Percentiles rank a stretch among this genome's conserved stretches.
Conservation (phyloP, 768 basidiomycete genomes). For the Boletus reticuloceps region DNA sequence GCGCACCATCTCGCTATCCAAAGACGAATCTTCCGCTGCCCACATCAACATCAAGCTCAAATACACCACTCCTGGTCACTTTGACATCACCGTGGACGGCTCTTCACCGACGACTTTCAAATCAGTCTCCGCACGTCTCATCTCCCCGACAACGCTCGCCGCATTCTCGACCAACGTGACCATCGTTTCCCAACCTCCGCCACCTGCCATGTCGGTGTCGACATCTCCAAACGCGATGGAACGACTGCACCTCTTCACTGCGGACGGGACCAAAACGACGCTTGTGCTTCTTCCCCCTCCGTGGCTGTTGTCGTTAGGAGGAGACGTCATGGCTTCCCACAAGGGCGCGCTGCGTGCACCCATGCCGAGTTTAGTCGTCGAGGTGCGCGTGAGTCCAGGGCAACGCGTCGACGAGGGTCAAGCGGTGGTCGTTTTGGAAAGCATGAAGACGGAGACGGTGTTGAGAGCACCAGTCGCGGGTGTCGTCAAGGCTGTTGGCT, state of each 20-base stretch:
- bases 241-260: slow-evolving; percentile 71
- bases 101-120: slow-evolving; percentile 36
- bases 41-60: slow-evolving; percentile 39
- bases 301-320: slow-evolving; percentile 69
- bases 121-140: slow-evolving; percentile 56
- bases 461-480: slow-evolving; percentile 70
- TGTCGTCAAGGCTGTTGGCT: slow-evolving; percentile 67
- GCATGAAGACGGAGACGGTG: slow-evolving; percentile 97
- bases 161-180: slow-evolving; percentile 55
- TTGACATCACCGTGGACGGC: slow-evolving; percentile 49
- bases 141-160: slow-evolving; percentile 51
- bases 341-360: slow-evolving; percentile 76
- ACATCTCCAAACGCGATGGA: slow-evolving; percentile 58
- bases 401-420: slow-evolving; percentile 81
- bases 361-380: slow-evolving; percentile 93
- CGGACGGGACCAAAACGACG: slow-evolving; percentile 56
- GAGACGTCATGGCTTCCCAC: slow-evolving; percentile 49
- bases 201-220: slow-evolving; percentile 52
- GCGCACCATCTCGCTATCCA: slow-evolving; percentile 59
- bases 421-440: slow-evolving; percentile 81
- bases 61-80: slow-evolving; percentile 43
- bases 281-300: slow-evolving; percentile 66
- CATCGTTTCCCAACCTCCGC: slow-evolving; percentile 68
- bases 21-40: slow-evolving; percentile 45
- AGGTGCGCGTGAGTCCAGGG: slow-evolving; percentile 75